Base-by-base conservation (phyloP, 345 rosid genomes). In the Dimocarpus longan region DNA sequence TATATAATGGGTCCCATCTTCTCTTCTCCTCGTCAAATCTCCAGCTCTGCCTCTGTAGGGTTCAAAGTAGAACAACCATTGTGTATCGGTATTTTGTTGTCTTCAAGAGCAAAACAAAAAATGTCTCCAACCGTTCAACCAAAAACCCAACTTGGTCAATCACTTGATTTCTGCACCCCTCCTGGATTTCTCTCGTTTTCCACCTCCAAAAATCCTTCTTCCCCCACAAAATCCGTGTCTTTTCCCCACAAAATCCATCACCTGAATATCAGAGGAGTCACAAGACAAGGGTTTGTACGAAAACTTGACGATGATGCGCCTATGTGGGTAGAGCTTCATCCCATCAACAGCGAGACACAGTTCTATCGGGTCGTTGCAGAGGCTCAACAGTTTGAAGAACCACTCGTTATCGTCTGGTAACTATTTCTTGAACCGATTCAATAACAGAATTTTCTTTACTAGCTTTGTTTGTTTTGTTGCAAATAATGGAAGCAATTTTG, bases 361-460 rank as follows among this genome's bases (percentile, higher is more conserved):
- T 94, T 96, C 77, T 92, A 93, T 85, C 89, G 89, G 71, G 89
- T 96, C 71, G 76, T 96, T 70, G 92, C 91, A 1, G 97, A 91
- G 79, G 94, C 98, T 54, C 91, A 89, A 66, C 92, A 87, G 80
- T 90, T 82, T 5, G 89, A 89, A n/a, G 87, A 89, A 72, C 77
- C 92, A 12, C 83, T 91, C 67, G 76, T 94, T 44, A 66, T 94
- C 67, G 91, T 96, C 76, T 94, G 99, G 97, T 96, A 82, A 70
- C 37, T 46, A 21, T 64, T 67, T 62, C 19, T 39, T 65, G 76
- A 57, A 22, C 70, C 70, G 8, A 8, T 3, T 46, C 26, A 15
- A 26, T 52, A 2, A 21, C 59, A 18, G 68, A 1, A 1, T 37
- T 75, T 40, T 7, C 15, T 64, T 11, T 4, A 12, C 15, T 50